Evolutionary conservation across 192 early-diverging fungal genomes (phyloP), one percentile per base, ranked within the genome.

Genomic region (Thamnidium elegans): DNA sequence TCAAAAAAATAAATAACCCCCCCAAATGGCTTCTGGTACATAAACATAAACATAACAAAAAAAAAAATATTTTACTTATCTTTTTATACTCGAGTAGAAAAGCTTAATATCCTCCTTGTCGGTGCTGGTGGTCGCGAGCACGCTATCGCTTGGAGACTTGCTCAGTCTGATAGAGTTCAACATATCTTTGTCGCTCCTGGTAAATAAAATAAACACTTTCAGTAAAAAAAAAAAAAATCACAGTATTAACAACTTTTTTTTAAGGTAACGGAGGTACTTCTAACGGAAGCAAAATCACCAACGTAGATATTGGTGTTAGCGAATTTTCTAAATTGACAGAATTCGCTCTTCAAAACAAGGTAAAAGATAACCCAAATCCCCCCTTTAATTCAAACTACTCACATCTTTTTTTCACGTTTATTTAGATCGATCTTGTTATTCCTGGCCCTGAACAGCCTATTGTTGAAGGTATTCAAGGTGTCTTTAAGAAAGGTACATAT

Each of bases 81-180:
- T 39, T 6, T 39, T 3, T 9, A 3, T 39, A 39, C 36, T 6
- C 1, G 36, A 39, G 36, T 52, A 79, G 78, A 79, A 36, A 70
- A 79, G 46, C 77, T 91, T 32, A 86, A 81, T 51, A 84, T 99
- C 26, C 83, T 99, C 59, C 75, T 99, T 46, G 80, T 99, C 67
- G 97, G 97, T 68, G 79, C 88, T 66, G 97, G 97, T 58, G 97
- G 97, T 21, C 89, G 97, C 59, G 97, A 99, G 74, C 94, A 99
- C 67, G 94, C 97, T 50, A 86, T 99, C 64, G 94, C 90, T 20
- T 93, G 93, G 93, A 87, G 87, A 47, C 81, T 99, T 14, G 84
- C 91, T 50, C 87, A 92, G 77, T 91, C 89, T 21, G 65, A 80
- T 17, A 74, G 66, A 63, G 93, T 99, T 36, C 76, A 79, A 55